Percentiles rank a stretch among this genome's conserved stretches.
phyloP scores from a whole-genome alignment of 1,139 yeast species.

The Suhomyces choctaworum region DNA sequence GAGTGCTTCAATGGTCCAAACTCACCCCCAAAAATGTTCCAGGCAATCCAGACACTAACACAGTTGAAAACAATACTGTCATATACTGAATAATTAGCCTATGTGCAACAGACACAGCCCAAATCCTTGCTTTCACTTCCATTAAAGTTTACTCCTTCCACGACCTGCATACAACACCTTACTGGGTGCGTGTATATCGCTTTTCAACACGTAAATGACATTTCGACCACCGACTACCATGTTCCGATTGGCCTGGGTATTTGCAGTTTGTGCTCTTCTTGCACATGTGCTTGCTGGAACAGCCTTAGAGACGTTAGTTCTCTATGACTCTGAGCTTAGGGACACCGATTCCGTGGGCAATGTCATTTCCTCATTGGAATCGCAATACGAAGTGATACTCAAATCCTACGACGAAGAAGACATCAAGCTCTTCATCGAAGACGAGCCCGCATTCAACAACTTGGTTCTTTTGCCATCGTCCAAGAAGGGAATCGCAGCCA shows the following conservation, averaged over 20 bases:
- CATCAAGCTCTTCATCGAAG: conserved; percentile 26
- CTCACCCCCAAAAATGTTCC: no score
- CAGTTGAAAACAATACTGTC: no score
- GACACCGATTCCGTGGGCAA: conserved; percentile 21
- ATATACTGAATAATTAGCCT: no score
- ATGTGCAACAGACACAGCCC: no score
- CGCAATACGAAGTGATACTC: conserved; percentile 25
- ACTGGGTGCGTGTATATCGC: not conserved
- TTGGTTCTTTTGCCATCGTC: conserved; percentile 42
- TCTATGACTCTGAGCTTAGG: conserved; percentile 32
- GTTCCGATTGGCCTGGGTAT: conserved; percentile 12
- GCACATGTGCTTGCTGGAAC: conserved; percentile 7
- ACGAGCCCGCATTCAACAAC: conserved; percentile 31
- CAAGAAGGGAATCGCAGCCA: conserved; percentile 35
- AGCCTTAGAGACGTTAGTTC: conserved; percentile 22
- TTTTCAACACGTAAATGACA: conserved; percentile 10
- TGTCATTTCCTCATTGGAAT: conserved; percentile 25
- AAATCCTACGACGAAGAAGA: conserved; percentile 31
- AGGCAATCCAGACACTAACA: no score
- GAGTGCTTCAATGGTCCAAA: no score
- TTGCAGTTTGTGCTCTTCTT: conserved; percentile 7
- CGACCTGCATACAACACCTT: no score
- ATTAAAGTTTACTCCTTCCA: no score
- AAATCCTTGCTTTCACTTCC: no score
- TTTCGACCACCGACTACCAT: conserved; percentile 6